Evolutionary conservation across 345 rosid genomes (phyloP), one percentile per base, ranked within the genome.

Genomic region (Aurinia saxatilis): DNA sequence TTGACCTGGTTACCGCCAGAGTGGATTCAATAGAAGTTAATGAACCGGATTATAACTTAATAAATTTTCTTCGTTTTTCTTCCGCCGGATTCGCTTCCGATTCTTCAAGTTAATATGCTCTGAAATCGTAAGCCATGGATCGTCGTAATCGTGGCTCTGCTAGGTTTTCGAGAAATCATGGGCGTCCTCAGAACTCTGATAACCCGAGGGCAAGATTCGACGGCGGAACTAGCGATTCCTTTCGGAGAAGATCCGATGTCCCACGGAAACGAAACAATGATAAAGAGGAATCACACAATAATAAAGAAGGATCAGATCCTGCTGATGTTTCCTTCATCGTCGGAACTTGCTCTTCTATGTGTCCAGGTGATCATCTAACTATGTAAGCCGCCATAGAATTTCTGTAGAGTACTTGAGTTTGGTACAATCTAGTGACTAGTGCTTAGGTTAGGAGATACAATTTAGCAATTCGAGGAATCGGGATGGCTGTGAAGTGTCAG

Each of bases 261-360:
- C 62, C 61, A 15, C 62, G 5, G 5, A 59, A 36, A 37, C 57
- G 62, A 50, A 29, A 8, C 45, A 51, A 19, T 29, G 63, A 25
- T 9, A 51, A 50, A 71, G 25, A 57, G 0, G 58, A 41, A 60
- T 42, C 48, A 27, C n/a, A n/a, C n/a, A n/a, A 21, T 21, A 21
- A 1, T 21, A 51, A 50, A 71, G 27, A 57, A 0, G 59, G 34
- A 53, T 44, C 49, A 29, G 41, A 65, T 49, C 10, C 14, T 51
- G 15, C 49, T 53, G 57, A 67, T n/a, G 73, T 40, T 8, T 55
- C 75, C 16, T 68, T 73, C 50, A 68, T 86, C 35, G 70, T 78
- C 44, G 95, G 96, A 63, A 88, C 89, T 62, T 86, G 96, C 78
- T 83, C 86, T 64, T 80, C 73, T 64, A 88, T 92, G 95, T 92